phyloP scores from a whole-genome alignment of 306 rosid genomes.

The Cucurbita ficifolia region DNA sequence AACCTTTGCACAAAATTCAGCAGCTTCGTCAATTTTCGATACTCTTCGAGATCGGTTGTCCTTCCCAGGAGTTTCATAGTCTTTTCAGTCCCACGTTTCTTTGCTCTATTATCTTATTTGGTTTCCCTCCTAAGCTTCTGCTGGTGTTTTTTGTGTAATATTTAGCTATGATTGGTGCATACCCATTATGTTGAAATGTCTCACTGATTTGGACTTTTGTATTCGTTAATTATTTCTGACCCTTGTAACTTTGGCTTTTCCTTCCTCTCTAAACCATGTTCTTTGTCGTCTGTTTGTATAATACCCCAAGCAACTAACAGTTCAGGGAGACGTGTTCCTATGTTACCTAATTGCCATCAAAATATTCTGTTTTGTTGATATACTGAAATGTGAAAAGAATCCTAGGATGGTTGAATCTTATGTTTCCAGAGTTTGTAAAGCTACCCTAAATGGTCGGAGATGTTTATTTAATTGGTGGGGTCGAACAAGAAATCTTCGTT shows the following conservation, averaged over 20 bases:
- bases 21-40: slow-evolving; percentile 70
- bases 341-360: not conserved
- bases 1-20: slow-evolving; percentile 70
- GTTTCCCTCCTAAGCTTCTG: not conserved
- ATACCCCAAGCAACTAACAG: not conserved
- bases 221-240: not conserved
- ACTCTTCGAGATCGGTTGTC: slow-evolving; percentile 75
- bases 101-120: not conserved
- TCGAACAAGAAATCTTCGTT: too few species aligned
- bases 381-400: not conserved
- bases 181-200: not conserved
- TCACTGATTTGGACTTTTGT: not conserved
- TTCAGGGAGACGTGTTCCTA: not conserved
- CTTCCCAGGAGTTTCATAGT: slow-evolving; percentile 60
- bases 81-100: not conserved
- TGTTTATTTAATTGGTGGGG: too few species aligned
- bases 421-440: not conserved
- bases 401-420: not conserved
- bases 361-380: not conserved
- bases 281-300: not conserved
- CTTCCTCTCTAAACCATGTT: not conserved
- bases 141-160: not conserved
- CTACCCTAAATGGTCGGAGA: too few species aligned
- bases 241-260: not conserved
- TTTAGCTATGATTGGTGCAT: not conserved